Evolutionary conservation across 352 stramenopile genomes (phyloP).

Genomic region (Pythium rishiriense): DNA sequence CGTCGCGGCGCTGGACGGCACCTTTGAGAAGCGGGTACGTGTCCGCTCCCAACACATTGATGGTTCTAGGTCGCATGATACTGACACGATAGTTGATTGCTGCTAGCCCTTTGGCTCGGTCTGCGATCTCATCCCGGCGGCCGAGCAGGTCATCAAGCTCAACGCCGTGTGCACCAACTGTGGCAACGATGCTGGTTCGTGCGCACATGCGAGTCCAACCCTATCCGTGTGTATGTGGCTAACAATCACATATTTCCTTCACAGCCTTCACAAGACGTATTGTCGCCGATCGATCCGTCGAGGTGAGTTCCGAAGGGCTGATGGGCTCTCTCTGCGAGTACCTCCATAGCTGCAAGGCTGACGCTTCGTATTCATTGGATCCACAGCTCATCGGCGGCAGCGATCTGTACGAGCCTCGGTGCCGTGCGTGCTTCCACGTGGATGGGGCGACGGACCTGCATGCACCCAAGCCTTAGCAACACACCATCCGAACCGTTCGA

Average conservation of each 20-base stretch:
- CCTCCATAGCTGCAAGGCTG: too few species aligned
- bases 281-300: conserved; percentile 62
- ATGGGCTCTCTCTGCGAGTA: too few species aligned
- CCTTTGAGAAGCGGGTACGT: conserved; percentile 71
- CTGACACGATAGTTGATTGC: not conserved
- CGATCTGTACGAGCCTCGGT: conserved; percentile 80
- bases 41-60: too few species aligned
- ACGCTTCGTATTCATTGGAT: not conserved
- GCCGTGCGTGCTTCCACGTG: conserved; percentile 68
- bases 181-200: conserved; percentile 61
- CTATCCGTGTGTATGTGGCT: not conserved
- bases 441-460: conserved; percentile 25
- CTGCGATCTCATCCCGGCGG: conserved; percentile 66
- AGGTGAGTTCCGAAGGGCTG: conserved; percentile 40
- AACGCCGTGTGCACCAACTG: conserved; percentile 84
- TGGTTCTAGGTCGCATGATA: conserved; percentile 3
- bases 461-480: conserved; percentile 14
- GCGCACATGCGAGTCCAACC: too few species aligned
- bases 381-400: conserved; percentile 71
- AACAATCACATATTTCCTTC: not conserved
- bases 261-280: conserved; percentile 75
- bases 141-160: conserved; percentile 82
- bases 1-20: conserved; percentile 71
- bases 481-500: not conserved
- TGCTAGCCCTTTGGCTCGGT: conserved; percentile 71